A percentile compares a stretch with the other conserved stretches of the same genome.
phyloP scores from a whole-genome alignment of 2,329 filamentous ascomycete species.

The Tolypocladium inflatum region DNA sequence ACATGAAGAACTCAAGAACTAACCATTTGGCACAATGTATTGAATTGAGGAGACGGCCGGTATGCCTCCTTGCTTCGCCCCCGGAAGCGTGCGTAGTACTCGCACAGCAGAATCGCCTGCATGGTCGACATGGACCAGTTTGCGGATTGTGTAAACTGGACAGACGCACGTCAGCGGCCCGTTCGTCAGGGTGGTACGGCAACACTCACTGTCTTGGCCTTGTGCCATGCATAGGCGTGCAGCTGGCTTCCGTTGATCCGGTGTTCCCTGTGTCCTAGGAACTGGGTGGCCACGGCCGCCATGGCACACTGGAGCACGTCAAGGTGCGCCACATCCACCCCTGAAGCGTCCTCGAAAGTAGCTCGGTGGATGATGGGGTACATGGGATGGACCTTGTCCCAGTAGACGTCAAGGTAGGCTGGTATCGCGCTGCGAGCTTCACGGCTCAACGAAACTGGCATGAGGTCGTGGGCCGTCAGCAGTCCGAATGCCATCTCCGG shows the following conservation, averaged over 20 bases:
- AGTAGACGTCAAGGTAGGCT: constrained; percentile 42
- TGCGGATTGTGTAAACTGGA: constrained; percentile 25
- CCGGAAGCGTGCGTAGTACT: constrained; percentile 45
- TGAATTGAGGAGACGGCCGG: constrained; percentile 38
- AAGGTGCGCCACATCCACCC: constrained; percentile 19
- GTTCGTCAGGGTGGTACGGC: background rate
- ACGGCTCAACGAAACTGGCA: constrained; percentile 24
- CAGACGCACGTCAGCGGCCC: background rate
- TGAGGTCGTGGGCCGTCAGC: constrained; percentile 15
- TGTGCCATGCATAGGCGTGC: constrained; percentile 41
- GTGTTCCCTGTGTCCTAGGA: constrained; percentile 36
- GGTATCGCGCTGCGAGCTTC: constrained; percentile 35
- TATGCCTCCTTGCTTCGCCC: constrained; percentile 37
- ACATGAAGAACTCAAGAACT: constrained; percentile 19
- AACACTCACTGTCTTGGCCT: constrained; percentile 38
- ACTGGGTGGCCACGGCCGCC: constrained; percentile 47
- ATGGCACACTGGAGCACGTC: constrained; percentile 43
- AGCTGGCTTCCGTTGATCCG: constrained; percentile 39
- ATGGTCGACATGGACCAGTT: constrained; percentile 38
- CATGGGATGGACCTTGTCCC: constrained; percentile 37
- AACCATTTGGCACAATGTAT: constrained; percentile 43
- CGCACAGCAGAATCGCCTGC: constrained; percentile 45
- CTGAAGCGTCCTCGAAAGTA: constrained; percentile 28
- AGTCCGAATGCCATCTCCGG: constrained; percentile 29
- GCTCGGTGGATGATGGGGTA: constrained; percentile 42